Evolutionary conservation across 140 eudicot genomes (phyloP).

Genomic region (Cichorium intybus): DNA sequence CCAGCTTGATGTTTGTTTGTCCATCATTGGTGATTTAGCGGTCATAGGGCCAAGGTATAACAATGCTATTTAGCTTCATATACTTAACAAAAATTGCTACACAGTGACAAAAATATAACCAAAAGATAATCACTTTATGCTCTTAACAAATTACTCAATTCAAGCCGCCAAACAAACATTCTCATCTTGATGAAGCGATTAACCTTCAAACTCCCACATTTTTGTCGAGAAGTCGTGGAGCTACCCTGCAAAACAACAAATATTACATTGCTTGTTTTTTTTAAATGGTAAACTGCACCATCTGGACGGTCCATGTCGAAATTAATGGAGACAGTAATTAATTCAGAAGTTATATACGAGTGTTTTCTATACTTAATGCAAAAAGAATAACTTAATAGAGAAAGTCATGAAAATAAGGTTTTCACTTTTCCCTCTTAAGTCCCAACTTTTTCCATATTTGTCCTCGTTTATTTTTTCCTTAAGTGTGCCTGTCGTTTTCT

Average conservation of each 20-base stretch:
- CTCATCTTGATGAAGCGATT: constrained; percentile 17
- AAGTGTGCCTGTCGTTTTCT: too few species aligned
- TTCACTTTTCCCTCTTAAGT: too few species aligned
- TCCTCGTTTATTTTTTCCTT: too few species aligned
- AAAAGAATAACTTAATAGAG: not conserved
- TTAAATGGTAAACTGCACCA: too few species aligned
- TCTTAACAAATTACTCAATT: constrained; percentile 20
- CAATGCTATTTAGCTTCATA: too few species aligned
- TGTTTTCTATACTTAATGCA: not conserved
- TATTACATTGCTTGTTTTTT: not conserved
- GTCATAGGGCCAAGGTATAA: too few species aligned
- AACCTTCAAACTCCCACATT: not conserved
- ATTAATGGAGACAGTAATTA: too few species aligned
- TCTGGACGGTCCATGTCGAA: too few species aligned
- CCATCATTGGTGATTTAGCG: too few species aligned
- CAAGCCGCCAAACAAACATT: constrained; percentile 32
- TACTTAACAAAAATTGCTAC: constrained; percentile 15
- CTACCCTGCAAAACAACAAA: constrained; percentile 12
- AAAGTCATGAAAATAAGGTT: too few species aligned
- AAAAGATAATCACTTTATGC: constrained; percentile 17
- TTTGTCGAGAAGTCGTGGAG: not conserved
- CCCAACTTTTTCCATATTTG: too few species aligned
- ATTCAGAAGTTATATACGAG: not conserved
- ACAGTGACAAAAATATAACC: constrained; percentile 6
- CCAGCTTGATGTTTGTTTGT: too few species aligned